Base-by-base conservation (phyloP, 1,284 basidiomycete genomes). In the Ustilago loliicola region DNA sequence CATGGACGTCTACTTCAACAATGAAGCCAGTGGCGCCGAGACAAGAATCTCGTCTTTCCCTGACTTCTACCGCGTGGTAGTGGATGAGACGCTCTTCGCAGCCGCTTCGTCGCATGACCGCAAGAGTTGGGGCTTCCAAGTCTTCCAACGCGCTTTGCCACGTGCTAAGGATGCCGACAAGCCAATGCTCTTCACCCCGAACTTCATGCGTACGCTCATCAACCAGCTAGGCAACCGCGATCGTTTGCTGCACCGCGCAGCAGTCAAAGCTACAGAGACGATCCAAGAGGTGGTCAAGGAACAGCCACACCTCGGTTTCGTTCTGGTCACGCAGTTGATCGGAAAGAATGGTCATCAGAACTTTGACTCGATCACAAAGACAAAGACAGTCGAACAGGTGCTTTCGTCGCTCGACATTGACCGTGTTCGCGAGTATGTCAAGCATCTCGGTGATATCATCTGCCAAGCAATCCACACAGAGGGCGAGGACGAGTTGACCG, bases 121-220 rank as follows among this genome's bases (percentile, higher is more conserved):
- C 68, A 98, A 98, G 88, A 95, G 93, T 82, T 97, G 94, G 93
- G 96, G 96, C 34, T 98, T 98, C 88, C 93, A 94, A 85, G 91
- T 98, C 23, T 94, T 98, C 86, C 91, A 92, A 81, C 92, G 91
- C 74, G 91, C 94, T 0, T 88, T 98, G 45, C 90, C 91, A 9
- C 91, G 91, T 19, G 89, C 95, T 23, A 89, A 90, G 8, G 87
- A 90, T 21, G 87, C 90, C 27, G 91, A 91, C 59, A 89, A 96
- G 80, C 92, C 94, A 0, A 91, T 94, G 89, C 89, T 98, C 21
- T 97, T 98, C 87, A 96, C 94, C 13, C 92, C 93, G 80, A 96
- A 98, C 86, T 94, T 98, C 82, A 96, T 98, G 93, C 92, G 95
- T 50, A 93, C 93, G 45, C 96, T 95, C 93, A 96, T 97, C 79